Evolutionary conservation across 805 yeast species (phyloP), one percentile per base, ranked within the genome.

Genomic region (Wickerhamiella siamensis): DNA sequence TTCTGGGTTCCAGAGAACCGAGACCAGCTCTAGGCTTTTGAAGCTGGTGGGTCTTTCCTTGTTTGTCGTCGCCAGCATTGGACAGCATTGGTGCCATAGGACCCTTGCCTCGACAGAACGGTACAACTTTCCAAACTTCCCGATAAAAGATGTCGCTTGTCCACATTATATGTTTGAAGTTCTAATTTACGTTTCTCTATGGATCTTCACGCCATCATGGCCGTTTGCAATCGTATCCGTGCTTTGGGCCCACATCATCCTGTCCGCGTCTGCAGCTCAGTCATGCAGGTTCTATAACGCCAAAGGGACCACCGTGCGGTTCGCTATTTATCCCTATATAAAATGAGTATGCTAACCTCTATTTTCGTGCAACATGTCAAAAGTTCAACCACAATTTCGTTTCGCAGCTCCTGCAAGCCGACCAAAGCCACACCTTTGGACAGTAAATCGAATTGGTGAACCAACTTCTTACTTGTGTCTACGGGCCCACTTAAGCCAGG

Each of bases 101-200:
- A 64, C 71, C 41, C 62, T 79, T 40, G 64, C 81, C 0, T 36
- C 49, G 5, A 60, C 78, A 26, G 55, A 52, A 27, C 79, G 79
- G 54, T 79, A 79, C 57, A 55, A 70, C 1, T 51, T 64, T 15
- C 84, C 86, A 1, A 41, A 44, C 0, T 51, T 55, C 33, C 63
- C 73, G 0, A 47, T 69, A 38, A 51, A 51, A 20, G 50, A 48
- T 14, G 63, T 66, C 2, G 62, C 74, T 3, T 72, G 78, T 47
- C 79, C 84, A 0, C 86, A 79, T 55, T 79, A 78, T 48, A 58
- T 71, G 5, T 74, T 74, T 48, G 87, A 79, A 52, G 57, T 75
- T 4, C 35, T 63, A 20, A 62, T 78, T 14, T 79, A 79, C 48
- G 22, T 62, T 0, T 45, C 63, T 0, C 29, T 59, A 1, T 45